A percentile compares a stretch with the other conserved stretches of the same genome.
These are phyloP conservation scores for Hypomyces rosellus DNA, from an alignment of 2,329 filamentous ascomycete genomes.

Conservation along the genomic window DNA sequence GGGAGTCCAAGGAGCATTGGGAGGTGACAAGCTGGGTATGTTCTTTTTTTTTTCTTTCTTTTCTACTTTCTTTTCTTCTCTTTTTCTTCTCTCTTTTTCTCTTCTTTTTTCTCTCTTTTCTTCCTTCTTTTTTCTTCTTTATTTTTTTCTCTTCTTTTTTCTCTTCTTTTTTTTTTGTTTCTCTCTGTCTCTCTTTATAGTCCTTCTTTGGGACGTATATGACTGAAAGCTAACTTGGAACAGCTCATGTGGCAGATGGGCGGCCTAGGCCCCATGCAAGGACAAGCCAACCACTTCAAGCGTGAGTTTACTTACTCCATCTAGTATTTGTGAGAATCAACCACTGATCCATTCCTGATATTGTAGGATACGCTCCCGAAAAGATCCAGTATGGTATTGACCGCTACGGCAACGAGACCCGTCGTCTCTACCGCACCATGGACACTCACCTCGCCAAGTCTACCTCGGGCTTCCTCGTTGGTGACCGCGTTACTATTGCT, in stretches of 20 bases:
- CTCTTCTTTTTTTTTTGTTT: too few relatives aligned
- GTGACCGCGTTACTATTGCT: slow-evolving; percentile 64
- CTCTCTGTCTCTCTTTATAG: too few relatives aligned
- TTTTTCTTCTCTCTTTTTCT: too few relatives aligned
- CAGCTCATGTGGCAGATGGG: slow-evolving; percentile 69
- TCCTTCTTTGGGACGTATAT: neutral
- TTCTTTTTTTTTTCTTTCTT: neutral
- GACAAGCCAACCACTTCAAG: slow-evolving; percentile 75
- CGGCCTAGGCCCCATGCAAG: slow-evolving; percentile 75
- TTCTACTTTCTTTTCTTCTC: too few relatives aligned
- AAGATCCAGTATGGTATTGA: slow-evolving; percentile 77
- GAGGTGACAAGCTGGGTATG: slow-evolving; percentile 72
- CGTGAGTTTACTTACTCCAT: slow-evolving; percentile 34
- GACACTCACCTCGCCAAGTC: slow-evolving; percentile 61
- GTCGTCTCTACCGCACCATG: slow-evolving; percentile 73
- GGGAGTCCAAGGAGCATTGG: slow-evolving; percentile 66
- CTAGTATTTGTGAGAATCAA: neutral
- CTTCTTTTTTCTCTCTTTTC: too few relatives aligned
- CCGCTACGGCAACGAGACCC: slow-evolving; percentile 76
- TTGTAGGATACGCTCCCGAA: slow-evolving; percentile 67
- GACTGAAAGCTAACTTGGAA: neutral
- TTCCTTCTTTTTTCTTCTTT: neutral
- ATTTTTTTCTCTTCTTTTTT: neutral
- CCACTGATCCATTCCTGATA: neutral
- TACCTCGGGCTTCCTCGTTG: slow-evolving; percentile 54